These are phyloP conservation scores for Cryptococcus maquisensis DNA, from an alignment of 1,284 basidiomycete species.

Conservation along the genomic window DNA sequence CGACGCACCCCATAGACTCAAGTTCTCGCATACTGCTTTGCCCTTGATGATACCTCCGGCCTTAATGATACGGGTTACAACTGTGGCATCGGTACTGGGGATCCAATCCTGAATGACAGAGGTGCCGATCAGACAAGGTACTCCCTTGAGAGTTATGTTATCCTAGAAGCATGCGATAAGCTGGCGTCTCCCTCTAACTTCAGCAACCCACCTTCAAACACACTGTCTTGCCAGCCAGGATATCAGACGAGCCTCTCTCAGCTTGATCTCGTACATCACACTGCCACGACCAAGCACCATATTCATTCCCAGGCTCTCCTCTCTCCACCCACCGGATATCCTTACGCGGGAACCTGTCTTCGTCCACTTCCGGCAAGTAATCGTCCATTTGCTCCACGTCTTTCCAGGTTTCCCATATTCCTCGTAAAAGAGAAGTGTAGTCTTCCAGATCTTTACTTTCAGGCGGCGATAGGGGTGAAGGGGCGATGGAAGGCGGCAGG, in stretches of 20 bases:
- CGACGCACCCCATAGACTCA: slow-evolving; percentile 23
- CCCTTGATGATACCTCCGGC: slow-evolving; percentile 51
- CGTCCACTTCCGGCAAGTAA: slow-evolving; percentile 28
- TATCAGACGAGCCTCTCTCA: slow-evolving; percentile 2
- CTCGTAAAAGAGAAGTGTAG: slow-evolving; percentile 23
- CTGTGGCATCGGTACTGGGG: slow-evolving; percentile 49
- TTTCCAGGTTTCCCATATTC: slow-evolving; percentile 34
- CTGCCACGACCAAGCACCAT: slow-evolving; percentile 34
- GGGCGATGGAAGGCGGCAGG: background rate
- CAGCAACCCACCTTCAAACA: slow-evolving; percentile 27
- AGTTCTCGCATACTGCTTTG: slow-evolving; percentile 49
- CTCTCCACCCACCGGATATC: slow-evolving; percentile 15
- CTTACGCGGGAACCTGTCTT: slow-evolving; percentile 23
- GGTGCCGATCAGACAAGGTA: slow-evolving; percentile 30
- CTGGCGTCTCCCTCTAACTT: background rate
- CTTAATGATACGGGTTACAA: slow-evolving; percentile 52
- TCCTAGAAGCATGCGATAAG: slow-evolving; percentile 9
- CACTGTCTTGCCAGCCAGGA: slow-evolving; percentile 29
- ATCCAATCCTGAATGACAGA: slow-evolving; percentile 23
- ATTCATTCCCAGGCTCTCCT: slow-evolving; percentile 18
- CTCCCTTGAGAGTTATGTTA: slow-evolving; percentile 28
- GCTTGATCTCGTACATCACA: slow-evolving; percentile 10
- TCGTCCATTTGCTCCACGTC: slow-evolving; percentile 28
- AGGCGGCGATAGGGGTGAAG: slow-evolving; percentile 14
- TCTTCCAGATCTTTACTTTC: slow-evolving; percentile 6